Conservation (phyloP, 2,329 filamentous ascomycete species). For the Diaporthe sp. region DNA sequence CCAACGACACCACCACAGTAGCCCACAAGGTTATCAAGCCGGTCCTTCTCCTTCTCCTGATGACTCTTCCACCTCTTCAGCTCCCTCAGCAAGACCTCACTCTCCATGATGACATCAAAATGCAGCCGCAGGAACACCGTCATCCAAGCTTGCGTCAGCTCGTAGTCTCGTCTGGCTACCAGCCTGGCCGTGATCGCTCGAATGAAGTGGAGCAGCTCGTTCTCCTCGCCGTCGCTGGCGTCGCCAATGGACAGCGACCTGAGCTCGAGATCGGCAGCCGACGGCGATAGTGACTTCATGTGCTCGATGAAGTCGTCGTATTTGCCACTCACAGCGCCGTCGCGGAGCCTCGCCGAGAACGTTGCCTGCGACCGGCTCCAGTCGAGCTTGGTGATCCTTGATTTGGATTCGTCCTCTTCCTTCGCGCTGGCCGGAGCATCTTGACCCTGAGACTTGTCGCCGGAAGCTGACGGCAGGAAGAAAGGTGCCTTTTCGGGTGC, state of each 20-base stretch:
- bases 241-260: slow-evolving; percentile 73
- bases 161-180: slow-evolving; percentile 80
- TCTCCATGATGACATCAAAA: slow-evolving; percentile 65
- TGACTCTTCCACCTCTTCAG: slow-evolving; percentile 77
- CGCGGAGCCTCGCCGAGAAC: slow-evolving; percentile 67
- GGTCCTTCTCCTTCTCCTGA: slow-evolving; percentile 76
- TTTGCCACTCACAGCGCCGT: slow-evolving; percentile 64
- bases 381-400: slow-evolving; percentile 77
- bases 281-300: slow-evolving; percentile 83
- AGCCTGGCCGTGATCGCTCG: slow-evolving; percentile 80
- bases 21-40: slow-evolving; percentile 81
- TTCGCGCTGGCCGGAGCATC: slow-evolving; percentile 42
- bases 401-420: slow-evolving; percentile 59
- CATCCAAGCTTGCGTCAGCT: slow-evolving; percentile 98
- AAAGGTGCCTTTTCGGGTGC: slow-evolving; percentile 94
- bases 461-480: slow-evolving; percentile 79
- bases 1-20: slow-evolving; percentile 89
- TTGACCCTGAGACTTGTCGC: slow-evolving; percentile 42
- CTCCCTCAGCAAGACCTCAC: slow-evolving; percentile 63
- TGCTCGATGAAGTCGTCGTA: slow-evolving; percentile 79
- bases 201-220: slow-evolving; percentile 85
- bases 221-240: slow-evolving; percentile 58
- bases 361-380: slow-evolving; percentile 65
- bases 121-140: slow-evolving; percentile 89
- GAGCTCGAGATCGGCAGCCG: slow-evolving; percentile 89